Conservation (phyloP, 225 moss, liverwort and hornwort species). For the Marchantia paleacea region DNA sequence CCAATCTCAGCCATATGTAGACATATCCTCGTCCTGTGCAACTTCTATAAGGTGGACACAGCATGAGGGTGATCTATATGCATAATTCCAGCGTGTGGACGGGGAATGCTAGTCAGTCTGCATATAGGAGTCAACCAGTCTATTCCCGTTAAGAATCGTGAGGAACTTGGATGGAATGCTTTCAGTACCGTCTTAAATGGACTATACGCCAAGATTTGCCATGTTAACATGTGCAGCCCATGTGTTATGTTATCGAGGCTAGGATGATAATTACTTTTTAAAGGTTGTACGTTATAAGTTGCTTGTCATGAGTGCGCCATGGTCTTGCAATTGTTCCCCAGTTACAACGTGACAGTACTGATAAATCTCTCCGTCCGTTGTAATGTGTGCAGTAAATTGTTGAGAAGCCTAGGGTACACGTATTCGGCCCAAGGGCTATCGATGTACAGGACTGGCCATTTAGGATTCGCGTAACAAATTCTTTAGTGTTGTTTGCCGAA, state of each 20-base stretch:
- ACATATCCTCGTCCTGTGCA: not conserved
- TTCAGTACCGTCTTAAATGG: not conserved
- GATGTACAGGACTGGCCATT: not conserved
- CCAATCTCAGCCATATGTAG: not conserved
- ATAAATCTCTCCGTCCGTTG: not conserved
- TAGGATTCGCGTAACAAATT: not conserved
- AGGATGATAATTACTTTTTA: not conserved
- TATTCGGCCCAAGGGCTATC: not conserved
- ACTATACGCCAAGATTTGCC: not conserved
- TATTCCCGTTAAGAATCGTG: not conserved
- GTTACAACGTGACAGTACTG: not conserved
- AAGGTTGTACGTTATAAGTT: not conserved
- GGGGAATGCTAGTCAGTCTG: not conserved
- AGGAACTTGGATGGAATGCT: not conserved
- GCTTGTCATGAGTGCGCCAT: too few species aligned
- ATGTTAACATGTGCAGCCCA: not conserved
- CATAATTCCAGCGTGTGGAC: not conserved
- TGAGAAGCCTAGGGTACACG: not conserved
- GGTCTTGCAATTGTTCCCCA: not conserved
- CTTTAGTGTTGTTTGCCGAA: not conserved
- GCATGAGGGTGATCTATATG: not conserved
- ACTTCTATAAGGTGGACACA: not conserved
- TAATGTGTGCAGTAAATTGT: slow-evolving; percentile 11
- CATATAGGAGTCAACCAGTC: not conserved
- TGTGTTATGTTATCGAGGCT: too few species aligned